Evolutionary conservation across 2,329 filamentous ascomycete species (phyloP), one percentile per base, ranked within the genome.

Genomic region (Aspergillus flavus): DNA sequence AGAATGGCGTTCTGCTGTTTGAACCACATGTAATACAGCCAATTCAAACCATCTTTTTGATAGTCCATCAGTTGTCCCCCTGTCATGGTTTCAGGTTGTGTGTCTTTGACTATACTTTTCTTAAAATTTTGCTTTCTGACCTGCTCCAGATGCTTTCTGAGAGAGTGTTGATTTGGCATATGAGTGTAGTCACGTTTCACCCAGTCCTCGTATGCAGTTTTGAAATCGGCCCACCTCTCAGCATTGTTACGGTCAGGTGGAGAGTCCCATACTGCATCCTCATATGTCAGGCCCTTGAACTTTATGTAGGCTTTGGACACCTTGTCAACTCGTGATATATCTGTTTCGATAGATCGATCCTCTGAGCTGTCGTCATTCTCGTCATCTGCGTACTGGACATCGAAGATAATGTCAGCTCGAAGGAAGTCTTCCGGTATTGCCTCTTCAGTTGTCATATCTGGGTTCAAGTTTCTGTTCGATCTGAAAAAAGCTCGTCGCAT

Each of bases 1-100:
- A 98, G 85, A 63, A 98, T 94, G 32, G 93, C 91, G 72, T 95
- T 98, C 73, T 91, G 89, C 69, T 89, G 85, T 57, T 86, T 84
- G 71, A 93, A 91, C 83, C 92, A 98, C 73, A 95, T 95, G 75
- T 91, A 94, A 63, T 97, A 89, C 2, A 99, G 86, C 94, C 95
- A 99, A 72, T 98, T 97, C 58, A 97, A 82, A 23, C 95, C 95
- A 63, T 97, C 92, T 52, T 96, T 80, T 75, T 99, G 95, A 72
- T 99, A 98, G 39, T 88, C 87, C 94, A 98, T 98, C 63, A 98
- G 82, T 67, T 93, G 87, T 28, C 94, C 93, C 41, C 91, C 89
- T 36, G 86, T 86, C 9, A 98, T 82, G 16, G 88, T 88, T 1
- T 84, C 80, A 0, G 95, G 95, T 72, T 98, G 94, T 16, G 82